These are phyloP conservation scores for Blumeriella jaapii DNA, from an alignment of 2,329 filamentous ascomycete species.

Conservation along the genomic window DNA sequence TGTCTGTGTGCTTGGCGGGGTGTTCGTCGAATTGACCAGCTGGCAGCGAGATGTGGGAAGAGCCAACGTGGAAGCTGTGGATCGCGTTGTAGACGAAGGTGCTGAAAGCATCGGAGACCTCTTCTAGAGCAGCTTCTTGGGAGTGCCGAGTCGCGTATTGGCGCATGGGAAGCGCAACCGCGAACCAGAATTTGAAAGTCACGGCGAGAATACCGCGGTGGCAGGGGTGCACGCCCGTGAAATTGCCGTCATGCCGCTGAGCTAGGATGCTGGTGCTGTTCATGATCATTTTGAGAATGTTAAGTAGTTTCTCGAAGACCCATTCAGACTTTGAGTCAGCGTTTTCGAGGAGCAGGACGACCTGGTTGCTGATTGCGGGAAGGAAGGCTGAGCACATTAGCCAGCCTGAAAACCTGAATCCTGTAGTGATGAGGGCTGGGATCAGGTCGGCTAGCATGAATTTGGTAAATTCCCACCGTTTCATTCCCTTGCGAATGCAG, in stretches of 20 bases:
- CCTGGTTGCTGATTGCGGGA: constrained; percentile 11
- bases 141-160: constrained; percentile 9
- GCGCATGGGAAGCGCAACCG: constrained; percentile 12
- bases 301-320: constrained; percentile 12
- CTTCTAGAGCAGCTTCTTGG: constrained; percentile 2
- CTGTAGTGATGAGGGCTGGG: constrained; percentile 18
- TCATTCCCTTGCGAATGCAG: constrained; percentile 16
- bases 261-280: constrained; percentile 10
- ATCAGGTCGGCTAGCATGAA: constrained; percentile 22
- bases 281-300: constrained; percentile 18
- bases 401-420: constrained; percentile 19
- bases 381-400: constrained; percentile 19
- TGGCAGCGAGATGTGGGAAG: constrained; percentile 3
- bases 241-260: neutral
- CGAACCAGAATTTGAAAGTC: constrained; percentile 19
- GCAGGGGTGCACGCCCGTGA: constrained; percentile 8
- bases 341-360: constrained; percentile 7
- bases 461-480: constrained; percentile 16
- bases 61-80: constrained; percentile 2
- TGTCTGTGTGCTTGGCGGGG: constrained; percentile 3
- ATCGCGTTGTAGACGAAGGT: constrained; percentile 8
- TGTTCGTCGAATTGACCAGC: constrained; percentile 5
- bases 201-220: constrained; percentile 15
- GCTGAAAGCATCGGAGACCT: constrained; percentile 12
- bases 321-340: constrained; percentile 3